A percentile compares a stretch with the other conserved stretches of the same genome.
Conservation (phyloP, 2,329 filamentous ascomycete genomes). For the Ramularia endophylla region DNA sequence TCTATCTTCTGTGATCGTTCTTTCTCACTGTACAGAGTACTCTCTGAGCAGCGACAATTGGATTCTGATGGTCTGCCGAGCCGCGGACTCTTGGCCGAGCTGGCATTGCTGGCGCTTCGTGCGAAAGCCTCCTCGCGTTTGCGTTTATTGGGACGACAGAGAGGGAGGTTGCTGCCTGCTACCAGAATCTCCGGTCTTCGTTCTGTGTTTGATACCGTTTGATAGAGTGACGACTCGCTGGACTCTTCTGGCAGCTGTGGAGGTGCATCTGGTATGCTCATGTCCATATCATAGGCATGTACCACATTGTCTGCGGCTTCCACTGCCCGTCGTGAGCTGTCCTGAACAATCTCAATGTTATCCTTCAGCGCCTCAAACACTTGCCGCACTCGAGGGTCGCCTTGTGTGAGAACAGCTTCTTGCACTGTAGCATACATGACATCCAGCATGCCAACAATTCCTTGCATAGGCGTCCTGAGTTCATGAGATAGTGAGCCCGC, state of each 20-base stretch:
- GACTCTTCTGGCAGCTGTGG: conserved; percentile 28
- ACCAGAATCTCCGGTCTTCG: conserved; percentile 40
- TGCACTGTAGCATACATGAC: conserved; percentile 69
- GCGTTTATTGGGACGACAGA: conserved; percentile 39
- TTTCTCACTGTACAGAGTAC: conserved; percentile 15
- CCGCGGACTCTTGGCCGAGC: conserved; percentile 19
- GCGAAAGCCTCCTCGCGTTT: conserved; percentile 34
- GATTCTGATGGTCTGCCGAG: conserved; percentile 6
- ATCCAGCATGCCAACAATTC: conserved; percentile 69
- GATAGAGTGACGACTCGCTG: conserved; percentile 13
- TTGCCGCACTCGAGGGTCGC: conserved; percentile 44
- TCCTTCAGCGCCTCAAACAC: conserved; percentile 59
- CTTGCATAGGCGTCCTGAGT: conserved; percentile 67
- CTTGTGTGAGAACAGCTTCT: conserved; percentile 54
- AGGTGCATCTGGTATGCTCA: conserved; percentile 64
- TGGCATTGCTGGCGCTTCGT: conserved; percentile 21
- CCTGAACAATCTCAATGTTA: conserved; percentile 67
- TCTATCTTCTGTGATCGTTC: conserved; percentile 16
- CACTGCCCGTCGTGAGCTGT: conserved; percentile 64
- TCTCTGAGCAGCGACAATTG: conserved; percentile 16
- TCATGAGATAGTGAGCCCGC: conserved; percentile 68
- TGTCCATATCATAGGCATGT: conserved; percentile 68
- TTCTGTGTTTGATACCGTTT: conserved; percentile 23
- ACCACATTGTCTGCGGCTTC: conserved; percentile 72
- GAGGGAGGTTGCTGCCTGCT: conserved; percentile 36